phyloP scores from a whole-genome alignment of 1,284 basidiomycete genomes.

The Trichosporon ovoides region DNA sequence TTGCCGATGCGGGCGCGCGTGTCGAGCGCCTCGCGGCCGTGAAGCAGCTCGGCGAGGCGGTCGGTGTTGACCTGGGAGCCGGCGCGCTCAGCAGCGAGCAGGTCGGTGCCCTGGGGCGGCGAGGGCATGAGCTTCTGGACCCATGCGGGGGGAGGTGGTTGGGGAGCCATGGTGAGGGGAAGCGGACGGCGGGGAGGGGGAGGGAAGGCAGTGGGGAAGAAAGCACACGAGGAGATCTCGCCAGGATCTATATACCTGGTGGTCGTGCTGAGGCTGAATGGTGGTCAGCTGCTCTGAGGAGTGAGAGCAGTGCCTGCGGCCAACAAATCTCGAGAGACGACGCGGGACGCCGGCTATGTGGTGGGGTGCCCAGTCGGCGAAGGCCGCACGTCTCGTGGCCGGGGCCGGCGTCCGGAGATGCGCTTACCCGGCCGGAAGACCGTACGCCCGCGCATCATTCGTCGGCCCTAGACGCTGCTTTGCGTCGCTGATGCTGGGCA shows the following conservation, averaged over 20 bases:
- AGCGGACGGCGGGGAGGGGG: neutral
- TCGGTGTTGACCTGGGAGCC: slow-evolving; percentile 12
- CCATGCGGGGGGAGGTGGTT: slow-evolving; percentile 21
- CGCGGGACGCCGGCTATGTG: neutral
- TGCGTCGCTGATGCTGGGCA: neutral
- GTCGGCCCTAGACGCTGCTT: neutral
- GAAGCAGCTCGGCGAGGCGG: slow-evolving; percentile 14
- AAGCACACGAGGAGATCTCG: neutral
- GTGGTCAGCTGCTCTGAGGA: too few relatives aligned
- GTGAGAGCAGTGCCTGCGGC: too few relatives aligned
- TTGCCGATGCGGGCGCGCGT: neutral
- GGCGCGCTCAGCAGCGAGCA: slow-evolving; percentile 18
- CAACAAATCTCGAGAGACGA: neutral
- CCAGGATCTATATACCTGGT: neutral
- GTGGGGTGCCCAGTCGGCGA: neutral
- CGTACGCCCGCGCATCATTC: neutral
- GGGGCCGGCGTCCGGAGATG: neutral
- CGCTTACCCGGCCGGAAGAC: neutral
- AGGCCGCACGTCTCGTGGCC: neutral
- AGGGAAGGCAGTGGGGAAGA: neutral
- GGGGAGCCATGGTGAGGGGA: slow-evolving; percentile 11
- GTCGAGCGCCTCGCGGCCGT: slow-evolving; percentile 14
- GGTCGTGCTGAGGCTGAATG: too few relatives aligned
- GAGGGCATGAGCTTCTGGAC: slow-evolving; percentile 25
- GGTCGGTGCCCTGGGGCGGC: slow-evolving; percentile 16